phyloP scores from a whole-genome alignment of 140 eudicot genomes.

The Ambrosia hybrid region DNA sequence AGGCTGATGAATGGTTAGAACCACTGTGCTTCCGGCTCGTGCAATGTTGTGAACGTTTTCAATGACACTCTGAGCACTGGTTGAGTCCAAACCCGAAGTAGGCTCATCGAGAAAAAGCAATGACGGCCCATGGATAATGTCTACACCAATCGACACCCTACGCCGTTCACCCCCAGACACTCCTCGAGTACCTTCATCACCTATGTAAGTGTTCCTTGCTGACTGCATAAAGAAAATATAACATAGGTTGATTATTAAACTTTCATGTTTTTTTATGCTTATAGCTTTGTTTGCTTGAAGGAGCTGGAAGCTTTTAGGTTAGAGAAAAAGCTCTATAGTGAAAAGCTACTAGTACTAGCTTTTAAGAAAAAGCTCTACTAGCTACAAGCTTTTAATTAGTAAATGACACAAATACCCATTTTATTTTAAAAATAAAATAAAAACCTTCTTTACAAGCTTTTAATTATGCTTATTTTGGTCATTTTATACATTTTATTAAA shows the following conservation, averaged over 20 bases:
- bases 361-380: too few species aligned
- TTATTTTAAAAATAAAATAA: too few species aligned
- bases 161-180: slow-evolving; percentile 78
- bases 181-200: slow-evolving; percentile 74
- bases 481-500: too few species aligned
- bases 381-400: too few species aligned
- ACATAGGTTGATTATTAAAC: slow-evolving; percentile 3
- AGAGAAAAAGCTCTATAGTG: too few species aligned
- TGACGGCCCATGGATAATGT: slow-evolving; percentile 69
- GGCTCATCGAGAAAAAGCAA: slow-evolving; percentile 79
- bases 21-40: slow-evolving; percentile 72
- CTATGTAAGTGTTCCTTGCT: slow-evolving; percentile 62
- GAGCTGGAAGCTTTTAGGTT: too few species aligned
- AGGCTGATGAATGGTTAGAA: slow-evolving; percentile 77
- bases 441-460: too few species aligned
- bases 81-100: slow-evolving; percentile 72
- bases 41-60: slow-evolving; percentile 76
- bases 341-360: too few species aligned
- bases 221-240: slow-evolving; percentile 34
- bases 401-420: too few species aligned
- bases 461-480: too few species aligned
- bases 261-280: background rate
- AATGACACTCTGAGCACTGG: slow-evolving; percentile 69
- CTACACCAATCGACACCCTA: slow-evolving; percentile 72
- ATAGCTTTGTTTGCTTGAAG: too few species aligned